These are phyloP conservation scores for Salix arbutifolia DNA, from an alignment of 345 rosid species.

Conservation along the genomic window DNA sequence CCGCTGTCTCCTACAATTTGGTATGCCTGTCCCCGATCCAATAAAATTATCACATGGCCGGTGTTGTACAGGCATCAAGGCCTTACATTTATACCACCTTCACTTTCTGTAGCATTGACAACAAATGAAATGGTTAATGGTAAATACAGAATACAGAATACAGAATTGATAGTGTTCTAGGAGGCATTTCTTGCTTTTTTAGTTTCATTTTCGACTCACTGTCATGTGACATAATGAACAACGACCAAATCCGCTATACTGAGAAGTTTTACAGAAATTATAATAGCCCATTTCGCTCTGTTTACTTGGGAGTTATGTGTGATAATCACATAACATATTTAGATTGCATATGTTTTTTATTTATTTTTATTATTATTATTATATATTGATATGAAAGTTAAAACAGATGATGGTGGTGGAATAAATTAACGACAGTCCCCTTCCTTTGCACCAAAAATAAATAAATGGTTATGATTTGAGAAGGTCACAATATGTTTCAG, in stretches of 20 bases:
- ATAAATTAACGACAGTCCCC: no score
- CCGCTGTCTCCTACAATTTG: constrained; percentile 4
- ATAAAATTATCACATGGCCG: constrained; percentile 19
- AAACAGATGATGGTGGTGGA: no score
- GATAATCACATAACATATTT: no score
- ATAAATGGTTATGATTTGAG: no score
- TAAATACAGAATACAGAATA: constrained; percentile 3
- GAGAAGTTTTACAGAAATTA: neutral
- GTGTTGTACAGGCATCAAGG: constrained; percentile 35
- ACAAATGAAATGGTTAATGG: constrained; percentile 10
- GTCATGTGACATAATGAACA: neutral
- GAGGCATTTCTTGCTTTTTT: neutral
- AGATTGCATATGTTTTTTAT: no score
- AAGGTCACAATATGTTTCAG: no score
- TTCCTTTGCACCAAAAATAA: no score
- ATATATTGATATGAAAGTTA: no score
- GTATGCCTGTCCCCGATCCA: constrained; percentile 5
- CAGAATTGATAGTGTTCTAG: neutral
- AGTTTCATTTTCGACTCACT: neutral
- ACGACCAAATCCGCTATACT: neutral
- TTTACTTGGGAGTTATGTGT: constrained; percentile 4
- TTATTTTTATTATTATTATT: no score
- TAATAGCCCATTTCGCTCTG: neutral
- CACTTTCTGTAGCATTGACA: neutral
- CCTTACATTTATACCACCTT: neutral